Percentiles rank a stretch among this genome's conserved stretches.
phyloP scores from a whole-genome alignment of 176 grass and related monocot genomes.

The Leersia perrieri region DNA sequence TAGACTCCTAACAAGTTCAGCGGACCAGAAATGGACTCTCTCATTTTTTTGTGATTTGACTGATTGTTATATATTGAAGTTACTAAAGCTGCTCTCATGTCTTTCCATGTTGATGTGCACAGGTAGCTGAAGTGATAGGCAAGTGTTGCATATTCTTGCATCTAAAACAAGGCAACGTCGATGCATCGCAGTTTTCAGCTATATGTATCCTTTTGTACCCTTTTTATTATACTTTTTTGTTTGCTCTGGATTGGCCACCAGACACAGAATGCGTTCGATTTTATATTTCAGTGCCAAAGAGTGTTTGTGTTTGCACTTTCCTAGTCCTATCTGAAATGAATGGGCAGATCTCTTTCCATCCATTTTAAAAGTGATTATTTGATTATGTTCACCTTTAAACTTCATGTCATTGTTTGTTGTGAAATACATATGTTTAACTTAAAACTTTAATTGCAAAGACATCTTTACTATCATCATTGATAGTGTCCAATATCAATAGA shows the following conservation, averaged over 20 bases:
- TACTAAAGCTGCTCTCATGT: neutral
- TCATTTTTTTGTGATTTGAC: neutral
- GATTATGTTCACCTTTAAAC: neutral
- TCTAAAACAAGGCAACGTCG: slow-evolving; percentile 72
- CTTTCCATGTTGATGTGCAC: slow-evolving; percentile 16
- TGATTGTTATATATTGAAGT: slow-evolving; percentile 12
- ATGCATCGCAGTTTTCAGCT: slow-evolving; percentile 91
- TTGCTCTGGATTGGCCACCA: neutral
- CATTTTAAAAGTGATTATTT: neutral
- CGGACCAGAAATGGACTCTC: neutral
- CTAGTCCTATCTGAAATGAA: neutral
- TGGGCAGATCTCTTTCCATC: neutral
- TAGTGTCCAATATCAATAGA: neutral
- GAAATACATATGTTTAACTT: slow-evolving; percentile 10
- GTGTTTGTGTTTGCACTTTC: neutral
- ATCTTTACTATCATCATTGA: neutral
- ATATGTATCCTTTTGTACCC: slow-evolving; percentile 89
- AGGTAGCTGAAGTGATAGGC: slow-evolving; percentile 72
- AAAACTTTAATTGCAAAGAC: neutral
- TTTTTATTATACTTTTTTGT: neutral
- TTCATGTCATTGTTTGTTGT: neutral
- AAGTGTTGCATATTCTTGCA: slow-evolving; percentile 77
- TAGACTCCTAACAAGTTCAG: neutral
- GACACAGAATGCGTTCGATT: neutral
- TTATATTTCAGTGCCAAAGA: neutral